Conservation (phyloP, 305 asterid genomes). For the Fraxinus floribunda region DNA sequence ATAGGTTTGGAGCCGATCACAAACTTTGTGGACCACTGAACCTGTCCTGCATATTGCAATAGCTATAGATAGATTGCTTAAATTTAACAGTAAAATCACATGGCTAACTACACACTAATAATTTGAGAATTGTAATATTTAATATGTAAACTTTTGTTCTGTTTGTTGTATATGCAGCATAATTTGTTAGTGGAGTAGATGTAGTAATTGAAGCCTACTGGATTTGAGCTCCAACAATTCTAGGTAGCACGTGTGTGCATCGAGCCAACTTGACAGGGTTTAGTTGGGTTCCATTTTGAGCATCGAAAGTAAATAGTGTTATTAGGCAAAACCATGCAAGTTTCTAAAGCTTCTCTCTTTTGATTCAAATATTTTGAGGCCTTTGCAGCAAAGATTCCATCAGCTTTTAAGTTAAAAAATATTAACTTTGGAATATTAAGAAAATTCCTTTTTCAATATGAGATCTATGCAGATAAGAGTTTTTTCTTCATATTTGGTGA, state of each 20-base stretch:
- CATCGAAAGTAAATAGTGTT: not conserved
- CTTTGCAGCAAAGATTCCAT: not conserved
- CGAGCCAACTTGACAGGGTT: not conserved
- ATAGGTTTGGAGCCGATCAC: not conserved
- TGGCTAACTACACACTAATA: constrained; percentile 23
- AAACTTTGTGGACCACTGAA: constrained; percentile 3
- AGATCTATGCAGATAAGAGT: not conserved
- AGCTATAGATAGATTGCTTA: not conserved
- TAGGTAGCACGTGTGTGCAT: not conserved
- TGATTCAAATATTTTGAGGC: not conserved
- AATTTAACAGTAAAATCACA: constrained; percentile 23
- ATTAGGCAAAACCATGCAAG: not conserved
- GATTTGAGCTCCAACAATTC: not conserved
- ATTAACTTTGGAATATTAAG: constrained; percentile 25
- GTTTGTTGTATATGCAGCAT: not conserved
- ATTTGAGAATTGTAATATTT: constrained; percentile 9
- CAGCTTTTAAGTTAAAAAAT: not conserved
- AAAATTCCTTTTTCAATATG: not conserved
- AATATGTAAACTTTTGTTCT: not conserved
- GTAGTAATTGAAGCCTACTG: not conserved
- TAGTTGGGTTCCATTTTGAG: not conserved
- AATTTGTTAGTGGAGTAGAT: not conserved
- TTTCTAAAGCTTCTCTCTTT: not conserved
- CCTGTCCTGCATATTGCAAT: not conserved
- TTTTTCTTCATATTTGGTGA: not conserved